Evolutionary conservation across 371 early-diverging fungal species (phyloP).

Genomic region (Zychaea mexicana): DNA sequence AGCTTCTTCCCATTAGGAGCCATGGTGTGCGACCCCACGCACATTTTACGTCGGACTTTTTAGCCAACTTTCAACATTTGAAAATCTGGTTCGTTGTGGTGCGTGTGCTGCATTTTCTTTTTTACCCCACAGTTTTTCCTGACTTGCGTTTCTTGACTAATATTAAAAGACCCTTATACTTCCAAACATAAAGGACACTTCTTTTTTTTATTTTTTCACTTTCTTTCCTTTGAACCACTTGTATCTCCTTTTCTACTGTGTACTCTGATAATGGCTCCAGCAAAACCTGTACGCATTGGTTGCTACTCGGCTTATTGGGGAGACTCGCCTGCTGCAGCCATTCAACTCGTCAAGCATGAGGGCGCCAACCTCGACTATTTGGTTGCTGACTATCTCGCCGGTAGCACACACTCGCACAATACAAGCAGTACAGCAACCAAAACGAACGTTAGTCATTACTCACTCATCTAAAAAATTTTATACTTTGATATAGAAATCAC

Average conservation of each 20-base stretch:
- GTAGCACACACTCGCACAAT: conserved; percentile 35
- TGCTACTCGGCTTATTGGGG: conserved; percentile 79
- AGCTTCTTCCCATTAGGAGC: no score
- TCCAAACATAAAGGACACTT: neutral
- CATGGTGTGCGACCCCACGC: no score
- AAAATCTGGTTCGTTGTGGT: neutral
- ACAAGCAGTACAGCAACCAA: neutral
- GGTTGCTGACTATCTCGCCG: conserved; percentile 71
- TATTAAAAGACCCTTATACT: conserved; percentile 1
- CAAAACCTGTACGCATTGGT: conserved; percentile 61
- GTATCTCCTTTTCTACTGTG: neutral
- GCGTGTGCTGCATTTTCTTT: neutral
- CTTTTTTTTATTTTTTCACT: neutral
- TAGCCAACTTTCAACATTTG: neutral
- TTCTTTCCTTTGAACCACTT: neutral
- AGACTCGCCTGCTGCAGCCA: conserved; percentile 68
- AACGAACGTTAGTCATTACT: neutral
- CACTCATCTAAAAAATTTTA: neutral
- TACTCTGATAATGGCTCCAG: conserved; percentile 1
- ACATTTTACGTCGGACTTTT: no score
- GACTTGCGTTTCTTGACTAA: neutral
- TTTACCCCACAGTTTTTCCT: neutral
- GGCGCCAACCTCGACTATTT: conserved; percentile 72
- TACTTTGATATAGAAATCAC: conserved; percentile 57
- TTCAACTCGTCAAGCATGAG: conserved; percentile 70